Evolutionary conservation across 1,284 basidiomycete genomes (phyloP).

Genomic region (Moesziomyces sp.): DNA sequence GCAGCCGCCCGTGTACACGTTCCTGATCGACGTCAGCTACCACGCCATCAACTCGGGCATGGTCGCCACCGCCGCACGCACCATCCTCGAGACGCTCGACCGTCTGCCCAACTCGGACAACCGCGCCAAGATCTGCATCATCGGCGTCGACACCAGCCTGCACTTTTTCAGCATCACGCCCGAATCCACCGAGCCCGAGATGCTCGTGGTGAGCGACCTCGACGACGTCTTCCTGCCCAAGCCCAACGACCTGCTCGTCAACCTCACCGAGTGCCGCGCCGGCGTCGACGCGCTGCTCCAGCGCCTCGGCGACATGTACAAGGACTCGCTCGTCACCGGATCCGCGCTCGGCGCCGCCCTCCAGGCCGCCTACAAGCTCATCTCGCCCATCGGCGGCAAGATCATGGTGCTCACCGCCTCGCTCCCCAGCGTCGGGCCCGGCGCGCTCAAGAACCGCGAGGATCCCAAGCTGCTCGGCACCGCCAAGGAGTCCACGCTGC

Average conservation of each 20-base stretch:
- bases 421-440: conserved; percentile 87
- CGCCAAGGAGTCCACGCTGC: conserved; percentile 75
- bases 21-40: conserved; percentile 96
- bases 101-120: conserved; percentile 94
- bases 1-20: conserved; percentile 95
- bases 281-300: conserved; percentile 85
- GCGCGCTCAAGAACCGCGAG: conserved; percentile 93
- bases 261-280: conserved; percentile 84
- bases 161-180: conserved; percentile 94
- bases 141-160: conserved; percentile 90
- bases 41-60: conserved; percentile 82
- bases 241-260: conserved; percentile 93
- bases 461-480: conserved; percentile 97
- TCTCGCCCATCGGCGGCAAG: conserved; percentile 93
- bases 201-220: conserved; percentile 96
- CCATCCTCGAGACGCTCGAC: conserved; percentile 93
- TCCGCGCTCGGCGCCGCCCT: conserved; percentile 95
- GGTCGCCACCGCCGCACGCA: conserved; percentile 96
- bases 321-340: conserved; percentile 87
- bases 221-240: conserved; percentile 98
- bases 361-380: conserved; percentile 94
- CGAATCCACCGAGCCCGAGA: conserved; percentile 83
- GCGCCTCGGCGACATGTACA: conserved; percentile 93
- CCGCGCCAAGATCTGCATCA: conserved; percentile 90
- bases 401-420: conserved; percentile 89